Conservation (phyloP, 2,329 filamentous ascomycete species). For the Stromatinia cepivora region DNA sequence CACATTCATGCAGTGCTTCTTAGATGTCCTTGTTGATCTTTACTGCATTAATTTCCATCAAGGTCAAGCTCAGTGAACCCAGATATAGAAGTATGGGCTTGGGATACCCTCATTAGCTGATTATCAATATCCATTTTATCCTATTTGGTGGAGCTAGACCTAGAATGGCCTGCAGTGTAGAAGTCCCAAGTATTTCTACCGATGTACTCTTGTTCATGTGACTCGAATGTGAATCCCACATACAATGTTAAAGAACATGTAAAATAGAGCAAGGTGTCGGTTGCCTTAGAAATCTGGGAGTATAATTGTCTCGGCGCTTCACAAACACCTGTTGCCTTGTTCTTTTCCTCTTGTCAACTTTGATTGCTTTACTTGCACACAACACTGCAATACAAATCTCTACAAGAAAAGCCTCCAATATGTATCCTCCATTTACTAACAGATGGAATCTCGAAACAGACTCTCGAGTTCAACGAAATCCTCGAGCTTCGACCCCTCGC, state of each 20-base stretch:
- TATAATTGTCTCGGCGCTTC: constrained; percentile 5
- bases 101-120: constrained; percentile 7
- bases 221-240: background rate
- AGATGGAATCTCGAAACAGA: constrained; percentile 14
- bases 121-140: background rate
- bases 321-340: background rate
- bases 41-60: background rate
- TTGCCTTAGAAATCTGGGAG: background rate
- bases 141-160: background rate
- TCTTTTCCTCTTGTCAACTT: constrained; percentile 8
- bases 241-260: background rate
- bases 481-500: constrained; percentile 23
- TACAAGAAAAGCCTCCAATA: background rate
- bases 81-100: background rate
- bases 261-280: constrained; percentile 3
- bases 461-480: constrained; percentile 19
- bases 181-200: constrained; percentile 6
- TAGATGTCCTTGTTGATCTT: background rate
- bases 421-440: constrained; percentile 21
- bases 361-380: constrained; percentile 1
- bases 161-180: constrained; percentile 3
- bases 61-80: background rate
- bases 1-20: background rate
- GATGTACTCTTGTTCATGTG: constrained; percentile 1
- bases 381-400: background rate